phyloP scores from a whole-genome alignment of 352 stramenopile species.

The Thalassiosira hispida region DNA sequence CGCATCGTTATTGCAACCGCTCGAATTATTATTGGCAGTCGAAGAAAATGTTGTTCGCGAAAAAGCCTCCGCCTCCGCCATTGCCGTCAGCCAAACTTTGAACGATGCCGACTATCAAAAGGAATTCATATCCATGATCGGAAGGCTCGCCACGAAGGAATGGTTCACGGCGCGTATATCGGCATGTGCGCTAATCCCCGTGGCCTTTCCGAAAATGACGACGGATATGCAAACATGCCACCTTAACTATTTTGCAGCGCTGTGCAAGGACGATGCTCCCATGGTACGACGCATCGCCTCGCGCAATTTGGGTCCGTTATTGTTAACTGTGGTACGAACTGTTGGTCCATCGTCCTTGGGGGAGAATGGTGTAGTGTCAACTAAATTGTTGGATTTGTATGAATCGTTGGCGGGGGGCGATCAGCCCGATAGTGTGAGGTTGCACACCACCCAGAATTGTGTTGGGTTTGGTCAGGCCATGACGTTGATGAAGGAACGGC shows the following conservation, averaged over 20 bases:
- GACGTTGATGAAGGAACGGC: conserved; percentile 56
- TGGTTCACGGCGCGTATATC: conserved; percentile 92
- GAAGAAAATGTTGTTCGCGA: conserved; percentile 95
- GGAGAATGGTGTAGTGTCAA: conserved; percentile 50
- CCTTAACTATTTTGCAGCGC: conserved; percentile 90
- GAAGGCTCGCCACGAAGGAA: conserved; percentile 92
- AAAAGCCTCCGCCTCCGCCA: conserved; percentile 89
- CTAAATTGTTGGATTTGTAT: conserved; percentile 68
- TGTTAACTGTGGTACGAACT: conserved; percentile 69
- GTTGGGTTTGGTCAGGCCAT: conserved; percentile 91
- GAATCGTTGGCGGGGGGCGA: conserved; percentile 76
- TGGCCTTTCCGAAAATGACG: conserved; percentile 57
- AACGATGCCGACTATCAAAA: conserved; percentile 87
- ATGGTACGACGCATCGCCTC: conserved; percentile 95
- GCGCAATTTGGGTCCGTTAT: conserved; percentile 89
- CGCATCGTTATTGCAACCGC: conserved; percentile 90
- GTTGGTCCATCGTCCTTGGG: conserved; percentile 45
- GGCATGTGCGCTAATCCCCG: conserved; percentile 82
- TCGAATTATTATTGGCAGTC: conserved; percentile 88
- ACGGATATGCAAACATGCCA: conserved; percentile 79
- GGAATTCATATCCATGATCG: conserved; percentile 93
- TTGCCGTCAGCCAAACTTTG: conserved; percentile 89
- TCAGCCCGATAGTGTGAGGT: conserved; percentile 92
- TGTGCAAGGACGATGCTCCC: conserved; percentile 96
- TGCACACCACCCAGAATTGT: conserved; percentile 97